Evolutionary conservation across 345 rosid species (phyloP).

Genomic region (Hypericum androsaemum): DNA sequence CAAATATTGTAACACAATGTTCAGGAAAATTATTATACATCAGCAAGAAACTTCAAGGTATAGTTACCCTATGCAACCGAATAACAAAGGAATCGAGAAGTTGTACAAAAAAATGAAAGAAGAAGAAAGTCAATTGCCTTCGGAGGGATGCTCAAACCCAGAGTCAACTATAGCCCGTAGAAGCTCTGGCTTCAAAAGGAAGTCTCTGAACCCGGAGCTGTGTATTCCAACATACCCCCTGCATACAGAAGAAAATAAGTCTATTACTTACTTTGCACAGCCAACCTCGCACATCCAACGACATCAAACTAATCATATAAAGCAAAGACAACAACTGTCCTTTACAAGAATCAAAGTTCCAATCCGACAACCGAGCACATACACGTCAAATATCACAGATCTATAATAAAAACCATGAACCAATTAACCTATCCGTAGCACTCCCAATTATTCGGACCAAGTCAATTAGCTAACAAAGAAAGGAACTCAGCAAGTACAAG

Average conservation of each 20-base stretch:
- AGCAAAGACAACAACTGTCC: too few relatives aligned
- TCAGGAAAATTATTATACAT: too few relatives aligned
- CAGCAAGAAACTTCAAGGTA: too few relatives aligned
- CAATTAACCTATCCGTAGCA: too few relatives aligned
- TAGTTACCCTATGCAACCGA: too few relatives aligned
- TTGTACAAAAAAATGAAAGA: background rate
- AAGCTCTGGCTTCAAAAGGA: constrained; percentile 97
- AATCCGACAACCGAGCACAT: too few relatives aligned
- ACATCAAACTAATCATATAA: background rate
- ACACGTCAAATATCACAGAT: too few relatives aligned
- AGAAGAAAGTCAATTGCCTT: constrained; percentile 41
- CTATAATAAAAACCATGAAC: too few relatives aligned
- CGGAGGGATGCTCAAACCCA: constrained; percentile 98
- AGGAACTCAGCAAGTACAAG: background rate
- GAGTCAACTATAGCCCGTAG: constrained; percentile 96
- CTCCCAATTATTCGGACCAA: too few relatives aligned
- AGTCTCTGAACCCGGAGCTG: constrained; percentile 99
- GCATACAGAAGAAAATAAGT: background rate
- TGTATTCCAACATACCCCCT: constrained; percentile 98
- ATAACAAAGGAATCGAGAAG: background rate
- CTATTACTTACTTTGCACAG: background rate
- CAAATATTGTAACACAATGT: too few relatives aligned
- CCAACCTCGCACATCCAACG: background rate
- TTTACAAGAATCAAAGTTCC: too few relatives aligned
- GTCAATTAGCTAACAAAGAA: background rate